Evolutionary conservation across 2,329 filamentous ascomycete species (phyloP), one percentile per base, ranked within the genome.

Genomic region (Emergomyces africanus): DNA sequence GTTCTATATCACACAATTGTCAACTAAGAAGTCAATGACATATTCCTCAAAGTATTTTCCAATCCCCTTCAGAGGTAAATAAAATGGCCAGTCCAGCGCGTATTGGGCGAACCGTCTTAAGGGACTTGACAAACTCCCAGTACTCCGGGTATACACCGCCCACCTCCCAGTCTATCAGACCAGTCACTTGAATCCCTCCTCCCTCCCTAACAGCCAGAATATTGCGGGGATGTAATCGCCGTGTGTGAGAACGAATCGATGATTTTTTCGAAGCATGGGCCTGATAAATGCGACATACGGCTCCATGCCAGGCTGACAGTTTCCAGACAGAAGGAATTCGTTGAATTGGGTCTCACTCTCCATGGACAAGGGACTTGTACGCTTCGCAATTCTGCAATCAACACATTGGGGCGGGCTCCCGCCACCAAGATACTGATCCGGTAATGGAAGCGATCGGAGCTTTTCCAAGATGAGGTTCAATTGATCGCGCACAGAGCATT

Each of bases 151-250:
- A 66, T n/a, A 61, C 62, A 37, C 65, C 66, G 1, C 65, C 61
- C 35, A 63, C 61, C 51, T 68, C 65, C 57, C 65, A 66, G 57
- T 68, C 66, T 30, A n/a, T n/a, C n/a, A n/a, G n/a, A n/a, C n/a
- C n/a, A n/a, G n/a, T n/a, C n/a, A n/a, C n/a, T n/a, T n/a, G n/a
- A n/a, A n/a, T n/a, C n/a, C n/a, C 65, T 49, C 39, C 54, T 58
- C n/a, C 14, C 10, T 61, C 57, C 35, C 58, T 59, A 25, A 50
- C n/a, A n/a, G n/a, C n/a, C 57, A 44, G 58, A 59, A 20, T 64
- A 54, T 69, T 68, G 23, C 65, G 63, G 6, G 64, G 63, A 33
- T 65, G 62, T 6, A 57, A 58, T 66, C 66, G 33, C 64, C 56
- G 50, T 68, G 64, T 10, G 65, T 64, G 53, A 67, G 62, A 14